Evolutionary conservation across 2,329 filamentous ascomycete species (phyloP).

Genomic region (Seiridium unicorne): DNA sequence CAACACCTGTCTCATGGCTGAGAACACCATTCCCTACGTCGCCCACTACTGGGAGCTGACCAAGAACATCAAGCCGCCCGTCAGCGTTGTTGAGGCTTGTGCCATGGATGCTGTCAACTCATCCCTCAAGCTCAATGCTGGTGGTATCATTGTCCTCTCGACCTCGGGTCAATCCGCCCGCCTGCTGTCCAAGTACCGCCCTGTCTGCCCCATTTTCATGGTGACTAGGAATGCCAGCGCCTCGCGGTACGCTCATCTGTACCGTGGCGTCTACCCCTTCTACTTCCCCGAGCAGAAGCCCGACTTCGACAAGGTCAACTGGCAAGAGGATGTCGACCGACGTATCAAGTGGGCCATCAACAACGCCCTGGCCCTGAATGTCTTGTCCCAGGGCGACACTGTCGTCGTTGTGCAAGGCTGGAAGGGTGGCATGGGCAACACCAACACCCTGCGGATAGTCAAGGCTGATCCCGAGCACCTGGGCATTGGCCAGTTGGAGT

Average conservation of each 20-base stretch:
- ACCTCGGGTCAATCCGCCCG: constrained; percentile 94
- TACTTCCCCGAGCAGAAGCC: constrained; percentile 90
- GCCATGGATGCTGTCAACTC: constrained; percentile 96
- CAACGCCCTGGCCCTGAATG: constrained; percentile 79
- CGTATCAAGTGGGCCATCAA: constrained; percentile 96
- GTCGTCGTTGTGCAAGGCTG: constrained; percentile 87
- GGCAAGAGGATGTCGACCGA: constrained; percentile 98
- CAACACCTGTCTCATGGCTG: constrained; percentile 93
- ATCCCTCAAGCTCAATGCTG: constrained; percentile 92
- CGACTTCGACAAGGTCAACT: constrained; percentile 88
- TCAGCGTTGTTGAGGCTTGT: constrained; percentile 87
- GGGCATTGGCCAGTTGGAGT: constrained; percentile 47
- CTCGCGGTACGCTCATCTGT: constrained; percentile 88
- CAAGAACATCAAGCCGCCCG: constrained; percentile 77
- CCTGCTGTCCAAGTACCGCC: constrained; percentile 96
- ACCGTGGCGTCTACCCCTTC: constrained; percentile 98
- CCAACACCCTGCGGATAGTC: constrained; percentile 73
- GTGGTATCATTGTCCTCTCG: constrained; percentile 92
- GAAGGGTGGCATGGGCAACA: constrained; percentile 90
- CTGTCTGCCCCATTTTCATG: constrained; percentile 99
- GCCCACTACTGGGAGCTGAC: constrained; percentile 95
- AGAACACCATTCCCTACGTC: constrained; percentile 96
- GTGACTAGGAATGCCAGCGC: constrained; percentile 84
- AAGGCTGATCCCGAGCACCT: constrained; percentile 59
- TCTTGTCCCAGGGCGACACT: constrained; percentile 69